Percentiles rank a stretch among this genome's conserved stretches.
These are phyloP conservation scores for Acanthamoeba royreba DNA, from an alignment of 208 protist species.

Conservation along the genomic window DNA sequence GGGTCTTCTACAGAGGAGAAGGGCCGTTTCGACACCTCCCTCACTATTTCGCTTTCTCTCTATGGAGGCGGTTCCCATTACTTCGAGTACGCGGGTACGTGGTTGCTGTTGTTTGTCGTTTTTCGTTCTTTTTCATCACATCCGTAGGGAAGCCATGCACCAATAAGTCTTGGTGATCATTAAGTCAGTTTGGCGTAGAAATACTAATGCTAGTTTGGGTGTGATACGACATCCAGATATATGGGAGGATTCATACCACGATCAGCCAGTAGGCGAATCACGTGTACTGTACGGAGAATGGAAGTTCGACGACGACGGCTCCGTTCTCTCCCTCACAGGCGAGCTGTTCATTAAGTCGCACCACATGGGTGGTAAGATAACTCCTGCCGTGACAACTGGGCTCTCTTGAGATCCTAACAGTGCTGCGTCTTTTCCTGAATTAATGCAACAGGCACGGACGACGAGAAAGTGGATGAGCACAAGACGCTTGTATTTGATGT, in stretches of 20 bases:
- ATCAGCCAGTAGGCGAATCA: neutral
- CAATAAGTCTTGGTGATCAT: neutral
- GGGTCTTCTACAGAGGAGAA: constrained; percentile 43
- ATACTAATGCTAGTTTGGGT: neutral
- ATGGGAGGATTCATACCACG: constrained; percentile 2
- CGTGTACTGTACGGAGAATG: neutral
- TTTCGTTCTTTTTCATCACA: neutral
- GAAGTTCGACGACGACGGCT: neutral
- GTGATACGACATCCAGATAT: neutral
- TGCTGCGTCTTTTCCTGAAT: neutral
- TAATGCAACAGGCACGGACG: neutral
- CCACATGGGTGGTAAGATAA: neutral
- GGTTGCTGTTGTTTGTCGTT: neutral
- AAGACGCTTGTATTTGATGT: neutral
- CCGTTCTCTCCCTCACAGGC: neutral
- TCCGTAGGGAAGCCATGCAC: too few species aligned
- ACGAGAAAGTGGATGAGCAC: neutral
- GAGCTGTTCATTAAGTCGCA: neutral
- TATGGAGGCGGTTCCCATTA: neutral
- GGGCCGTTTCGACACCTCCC: neutral
- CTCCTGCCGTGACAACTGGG: too few species aligned
- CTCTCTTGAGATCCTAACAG: neutral
- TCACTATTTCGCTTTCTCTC: constrained; percentile 7
- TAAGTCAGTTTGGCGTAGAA: neutral
- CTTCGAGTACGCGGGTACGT: constrained; percentile 25